phyloP scores from a whole-genome alignment of 1,139 yeast genomes.

The Blastobotrys indianensis region DNA sequence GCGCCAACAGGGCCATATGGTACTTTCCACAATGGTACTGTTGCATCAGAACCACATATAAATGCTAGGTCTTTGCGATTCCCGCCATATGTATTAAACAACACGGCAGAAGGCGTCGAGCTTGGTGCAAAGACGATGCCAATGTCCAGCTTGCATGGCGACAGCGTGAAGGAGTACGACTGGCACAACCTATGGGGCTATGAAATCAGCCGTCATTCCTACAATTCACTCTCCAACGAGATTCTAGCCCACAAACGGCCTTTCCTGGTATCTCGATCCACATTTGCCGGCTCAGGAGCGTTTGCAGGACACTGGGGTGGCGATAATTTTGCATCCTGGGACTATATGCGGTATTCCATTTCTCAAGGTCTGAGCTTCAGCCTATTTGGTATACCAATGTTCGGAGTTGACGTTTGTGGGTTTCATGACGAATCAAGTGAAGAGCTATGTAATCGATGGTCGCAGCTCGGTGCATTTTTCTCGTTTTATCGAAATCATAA shows the following conservation, averaged over 20 bases:
- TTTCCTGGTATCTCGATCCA: conserved; percentile 19
- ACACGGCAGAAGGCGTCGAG: conserved; percentile 19
- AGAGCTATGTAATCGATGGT: conserved; percentile 21
- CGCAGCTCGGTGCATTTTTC: conserved; percentile 19
- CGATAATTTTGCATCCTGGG: conserved; percentile 20
- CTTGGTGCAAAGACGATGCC: conserved; percentile 32
- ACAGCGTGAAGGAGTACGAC: conserved; percentile 34
- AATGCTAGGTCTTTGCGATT: conserved; percentile 33
- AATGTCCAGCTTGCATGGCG: conserved; percentile 34
- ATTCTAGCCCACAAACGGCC: conserved; percentile 19
- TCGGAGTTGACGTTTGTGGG: conserved; percentile 22
- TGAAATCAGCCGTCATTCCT: conserved; percentile 15
- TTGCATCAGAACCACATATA: conserved; percentile 26
- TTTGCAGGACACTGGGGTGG: conserved; percentile 24
- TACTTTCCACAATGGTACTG: conserved; percentile 22
- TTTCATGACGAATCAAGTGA: conserved; percentile 12
- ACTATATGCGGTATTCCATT: conserved; percentile 14
- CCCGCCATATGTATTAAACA: conserved; percentile 35
- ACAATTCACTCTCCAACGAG: conserved; percentile 9
- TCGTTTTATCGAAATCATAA: conserved; percentile 21
- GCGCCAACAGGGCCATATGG: conserved; percentile 16
- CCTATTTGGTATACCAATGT: conserved; percentile 20
- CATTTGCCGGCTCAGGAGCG: conserved; percentile 20
- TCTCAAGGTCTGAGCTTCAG: conserved; percentile 18
- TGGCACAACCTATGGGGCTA: conserved; percentile 20